Evolutionary conservation across 345 rosid species (phyloP), one percentile per base, ranked within the genome.

Genomic region (Carallia brachiata): DNA sequence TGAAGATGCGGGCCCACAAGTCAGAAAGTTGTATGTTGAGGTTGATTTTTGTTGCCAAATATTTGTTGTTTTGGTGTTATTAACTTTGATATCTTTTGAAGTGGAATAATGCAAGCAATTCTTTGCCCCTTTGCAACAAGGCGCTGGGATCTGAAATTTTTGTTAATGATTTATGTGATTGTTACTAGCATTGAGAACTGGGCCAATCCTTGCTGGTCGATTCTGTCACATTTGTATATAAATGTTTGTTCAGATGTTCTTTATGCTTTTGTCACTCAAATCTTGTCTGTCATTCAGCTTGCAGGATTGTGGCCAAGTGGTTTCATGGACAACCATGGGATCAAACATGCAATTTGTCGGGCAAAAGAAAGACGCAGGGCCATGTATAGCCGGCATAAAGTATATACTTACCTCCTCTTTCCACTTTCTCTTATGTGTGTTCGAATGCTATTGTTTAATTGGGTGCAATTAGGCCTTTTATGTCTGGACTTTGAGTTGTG

Each of bases 321-420:
- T 68, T 69, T 80, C 63, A 92, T 91, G 93, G 95, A 94, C 88
- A 91, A 91, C 78, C 93, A 84, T 83, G 93, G 87, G 77, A 90
- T 91, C 73, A 91, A 86, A 78, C 89, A 83, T 70, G 96, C 97
- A 74, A 90, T 91, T 76, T 86, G 93, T 63, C 82, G 88, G 66
- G 90, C 93, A 58, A 94, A 94, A 83, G 98, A 90, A 73, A 87
- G 93, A 63, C 81, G 79, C 53, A 82, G 84, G 78, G 84, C 80
- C 10, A 65, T 77, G 34, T 79, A 80, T 72, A 77, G 50, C 76
- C 81, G 74, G 73, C 75, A 78, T 31, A 82, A 84, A 88, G 92
- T 87, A 66, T 47, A 55, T 61, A 31, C 59, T 58, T 31, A 36
- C 18, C 23, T 17, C 1, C 17, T 19, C 55, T 58, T 56, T 59